Base-by-base conservation (phyloP, 441 rosid genomes). In the Gossypium gossypioides region DNA sequence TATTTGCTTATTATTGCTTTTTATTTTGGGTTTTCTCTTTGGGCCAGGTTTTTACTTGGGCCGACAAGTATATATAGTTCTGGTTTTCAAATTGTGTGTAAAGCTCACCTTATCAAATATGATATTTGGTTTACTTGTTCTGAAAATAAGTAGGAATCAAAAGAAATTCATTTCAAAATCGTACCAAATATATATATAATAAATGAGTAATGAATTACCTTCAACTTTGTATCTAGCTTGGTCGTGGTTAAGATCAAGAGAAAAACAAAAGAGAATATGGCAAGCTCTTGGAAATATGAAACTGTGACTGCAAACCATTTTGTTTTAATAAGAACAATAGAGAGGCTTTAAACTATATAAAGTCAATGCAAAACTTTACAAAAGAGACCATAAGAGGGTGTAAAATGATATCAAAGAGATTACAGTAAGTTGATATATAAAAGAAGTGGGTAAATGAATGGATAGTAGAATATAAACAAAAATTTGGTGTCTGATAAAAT, bases 161-260 rank as follows among this genome's bases (percentile, higher is more conserved):
- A 19, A 22, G 42, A 15, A 57, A 32, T 24, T 9, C 65, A 16
- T 59, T 25, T 21, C 4, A 51, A 24, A 34, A 22, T 48, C 13
- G 2, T 4, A 29, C 25, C 13, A 65, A 34, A 40, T 6, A 32
- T 16, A 51, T 16, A 51, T 51, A 13, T 7, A 50, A 32, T 5
- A 32, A 32, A 32, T 1, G 40, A 6, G 0, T 32, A 32, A 67
- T 25, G 4, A 37, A 24, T 32, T 81, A 81, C 90, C 88, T 81
- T 77, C 77, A 71, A 74, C 86, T 71, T 16, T 78, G 83, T 55
- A 80, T 76, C 82, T 77, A 68, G 73, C 16, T 21, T 68, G 84
- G 70, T 72, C 3, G 81, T 77, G 76, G 78, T 59, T 32, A 81
- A 40, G 72, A 77, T 63, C 63, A 83, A 69, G 52, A 83, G 68